Evolutionary conservation across 2,329 filamentous ascomycete species (phyloP).

Genomic region (Apiospora hydei): DNA sequence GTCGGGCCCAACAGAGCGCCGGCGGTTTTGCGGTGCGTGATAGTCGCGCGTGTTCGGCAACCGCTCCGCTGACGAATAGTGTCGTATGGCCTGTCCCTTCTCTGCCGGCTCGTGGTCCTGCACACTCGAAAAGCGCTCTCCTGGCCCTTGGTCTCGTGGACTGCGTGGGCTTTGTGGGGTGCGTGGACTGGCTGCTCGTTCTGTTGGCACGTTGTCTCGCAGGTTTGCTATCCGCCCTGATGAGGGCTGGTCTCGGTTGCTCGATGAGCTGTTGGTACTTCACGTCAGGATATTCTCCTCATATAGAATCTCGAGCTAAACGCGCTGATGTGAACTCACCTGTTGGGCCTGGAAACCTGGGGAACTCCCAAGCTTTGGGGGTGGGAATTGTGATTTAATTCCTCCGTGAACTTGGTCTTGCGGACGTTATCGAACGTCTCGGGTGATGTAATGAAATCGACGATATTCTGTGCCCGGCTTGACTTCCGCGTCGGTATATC

Average conservation of each 20-base stretch:
- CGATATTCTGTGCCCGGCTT: slow-evolving; percentile 13
- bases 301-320: no score
- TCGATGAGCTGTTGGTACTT: neutral
- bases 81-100: neutral
- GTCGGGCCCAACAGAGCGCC: slow-evolving; percentile 11
- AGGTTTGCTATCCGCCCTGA: neutral
- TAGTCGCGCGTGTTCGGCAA: neutral
- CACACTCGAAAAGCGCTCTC: neutral
- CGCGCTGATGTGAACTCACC: slow-evolving; percentile 1
- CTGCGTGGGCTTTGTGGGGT: neutral
- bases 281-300: neutral
- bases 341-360: slow-evolving; percentile 9
- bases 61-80: neutral
- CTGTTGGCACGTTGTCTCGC: neutral
- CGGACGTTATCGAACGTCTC: slow-evolving; percentile 21
- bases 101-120: neutral
- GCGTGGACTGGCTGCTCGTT: neutral
- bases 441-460: slow-evolving; percentile 24
- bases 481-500: slow-evolving; percentile 28
- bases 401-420: slow-evolving; percentile 26
- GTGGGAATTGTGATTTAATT: neutral
- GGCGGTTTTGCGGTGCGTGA: neutral
- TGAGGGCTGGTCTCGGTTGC: slow-evolving; percentile 2
- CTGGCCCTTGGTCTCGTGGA: neutral
- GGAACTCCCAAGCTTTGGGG: neutral